Percentiles rank a stretch among this genome's conserved stretches.
phyloP scores from a whole-genome alignment of 106 monocot genomes.

The Chionographis japonica region DNA sequence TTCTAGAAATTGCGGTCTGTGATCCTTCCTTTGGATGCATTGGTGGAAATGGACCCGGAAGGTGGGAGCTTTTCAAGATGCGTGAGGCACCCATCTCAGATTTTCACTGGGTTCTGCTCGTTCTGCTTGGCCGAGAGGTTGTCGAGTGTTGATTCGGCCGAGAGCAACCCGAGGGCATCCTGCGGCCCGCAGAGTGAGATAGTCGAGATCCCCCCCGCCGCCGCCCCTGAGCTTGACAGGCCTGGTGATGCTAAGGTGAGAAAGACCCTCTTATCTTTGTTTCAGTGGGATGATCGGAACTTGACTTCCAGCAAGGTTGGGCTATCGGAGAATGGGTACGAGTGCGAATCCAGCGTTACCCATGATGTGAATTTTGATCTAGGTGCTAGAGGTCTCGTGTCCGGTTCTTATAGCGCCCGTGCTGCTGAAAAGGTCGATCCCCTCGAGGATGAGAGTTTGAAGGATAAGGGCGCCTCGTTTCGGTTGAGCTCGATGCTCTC shows the following conservation, averaged over 20 bases:
- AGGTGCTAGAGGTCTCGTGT: too few species aligned
- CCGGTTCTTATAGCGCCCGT: neutral
- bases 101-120: conserved; percentile 82
- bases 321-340: too few species aligned
- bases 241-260: conserved; percentile 7
- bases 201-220: conserved; percentile 3
- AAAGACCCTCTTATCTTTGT: conserved; percentile 27
- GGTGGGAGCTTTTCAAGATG: conserved; percentile 40
- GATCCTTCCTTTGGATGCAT: neutral
- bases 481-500: conserved; percentile 11
- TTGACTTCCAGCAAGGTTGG: too few species aligned
- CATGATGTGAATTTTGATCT: too few species aligned
- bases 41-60: conserved; percentile 32
- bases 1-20: too few species aligned
- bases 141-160: conserved; percentile 34
- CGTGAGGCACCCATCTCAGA: conserved; percentile 61
- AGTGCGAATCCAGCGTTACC: neutral
- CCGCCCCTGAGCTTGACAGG: neutral
- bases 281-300: conserved; percentile 26
- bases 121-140: conserved; percentile 71
- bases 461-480: neutral
- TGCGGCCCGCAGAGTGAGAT: conserved; percentile 10
- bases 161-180: conserved; percentile 6
- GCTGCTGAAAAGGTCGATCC: neutral
- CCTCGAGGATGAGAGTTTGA: neutral